Percentiles rank a stretch among this genome's conserved stretches.
Conservation (phyloP, 1,139 yeast species). For the Yamadazyma jaroonii region DNA sequence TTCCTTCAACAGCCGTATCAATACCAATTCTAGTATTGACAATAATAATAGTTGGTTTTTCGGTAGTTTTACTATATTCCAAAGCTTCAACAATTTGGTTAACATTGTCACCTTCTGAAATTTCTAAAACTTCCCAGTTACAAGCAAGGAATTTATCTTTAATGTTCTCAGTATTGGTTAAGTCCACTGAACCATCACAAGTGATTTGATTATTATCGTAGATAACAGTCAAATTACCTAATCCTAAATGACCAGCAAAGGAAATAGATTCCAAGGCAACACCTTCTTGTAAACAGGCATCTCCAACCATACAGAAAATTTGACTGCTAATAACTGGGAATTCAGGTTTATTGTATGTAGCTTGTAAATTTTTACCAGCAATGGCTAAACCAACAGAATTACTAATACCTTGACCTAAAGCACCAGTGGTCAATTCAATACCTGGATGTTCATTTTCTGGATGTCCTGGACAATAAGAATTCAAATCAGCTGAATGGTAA, state of each 20-base stretch:
- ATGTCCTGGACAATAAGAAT: conserved; percentile 31
- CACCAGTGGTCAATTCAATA: conserved; percentile 38
- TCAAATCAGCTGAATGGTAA: conserved; percentile 20
- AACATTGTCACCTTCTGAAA: conserved; percentile 20
- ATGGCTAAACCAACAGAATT: conserved; percentile 38
- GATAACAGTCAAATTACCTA: conserved; percentile 29
- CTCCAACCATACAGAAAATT: conserved; percentile 31
- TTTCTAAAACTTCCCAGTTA: conserved; percentile 26
- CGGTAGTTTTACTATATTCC: conserved; percentile 17
- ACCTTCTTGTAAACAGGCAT: conserved; percentile 41
- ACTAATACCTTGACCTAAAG: conserved; percentile 37
- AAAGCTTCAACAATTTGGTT: conserved; percentile 23
- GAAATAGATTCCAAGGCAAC: conserved; percentile 33
- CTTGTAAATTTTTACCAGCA: conserved; percentile 29
- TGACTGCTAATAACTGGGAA: conserved; percentile 23
- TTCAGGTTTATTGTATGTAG: conserved; percentile 29
- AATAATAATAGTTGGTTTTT: conserved; percentile 30
- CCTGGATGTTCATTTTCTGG: conserved; percentile 37
- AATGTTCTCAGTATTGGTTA: conserved; percentile 27
- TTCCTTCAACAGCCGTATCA: conserved; percentile 23
- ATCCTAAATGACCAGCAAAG: conserved; percentile 32
- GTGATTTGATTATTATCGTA: conserved; percentile 34
- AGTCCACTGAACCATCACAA: conserved; percentile 33
- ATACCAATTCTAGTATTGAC: conserved; percentile 28
- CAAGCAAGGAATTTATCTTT: conserved; percentile 27